phyloP scores from a whole-genome alignment of 352 stramenopile genomes.

The Globisporangium carolinianum region DNA sequence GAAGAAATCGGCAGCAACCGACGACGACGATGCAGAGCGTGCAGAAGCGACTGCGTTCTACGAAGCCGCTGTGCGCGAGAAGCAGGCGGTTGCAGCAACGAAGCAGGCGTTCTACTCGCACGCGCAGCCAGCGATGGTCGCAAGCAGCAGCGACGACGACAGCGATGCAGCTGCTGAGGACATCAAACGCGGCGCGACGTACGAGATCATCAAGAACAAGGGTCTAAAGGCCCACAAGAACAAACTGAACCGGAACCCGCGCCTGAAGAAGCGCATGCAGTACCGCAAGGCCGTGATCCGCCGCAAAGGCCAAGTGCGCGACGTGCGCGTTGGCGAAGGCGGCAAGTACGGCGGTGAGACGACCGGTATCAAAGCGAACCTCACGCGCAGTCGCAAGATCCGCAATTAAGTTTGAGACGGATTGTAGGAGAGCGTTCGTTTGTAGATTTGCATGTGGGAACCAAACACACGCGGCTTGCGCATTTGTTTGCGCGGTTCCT shows the following conservation, averaged over 20 bases:
- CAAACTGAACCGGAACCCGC: conserved; percentile 98
- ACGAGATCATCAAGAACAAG: conserved; percentile 98
- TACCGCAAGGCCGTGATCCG: conserved; percentile 97
- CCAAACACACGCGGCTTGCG: no score
- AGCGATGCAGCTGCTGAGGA: conserved; percentile 77
- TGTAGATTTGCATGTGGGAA: no score
- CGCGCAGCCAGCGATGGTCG: conserved; percentile 35
- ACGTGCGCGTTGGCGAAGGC: conserved; percentile 84
- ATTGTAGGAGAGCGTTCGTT: background rate
- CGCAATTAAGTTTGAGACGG: conserved; percentile 45
- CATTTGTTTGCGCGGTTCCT: no score
- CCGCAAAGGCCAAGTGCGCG: conserved; percentile 95
- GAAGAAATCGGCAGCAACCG: conserved; percentile 23
- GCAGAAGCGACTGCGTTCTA: conserved; percentile 73
- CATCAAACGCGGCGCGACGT: conserved; percentile 88
- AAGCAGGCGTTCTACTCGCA: conserved; percentile 82
- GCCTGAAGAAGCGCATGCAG: conserved; percentile 97
- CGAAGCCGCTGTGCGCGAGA: conserved; percentile 42
- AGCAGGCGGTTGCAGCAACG: conserved; percentile 41
- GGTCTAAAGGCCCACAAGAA: conserved; percentile 97
- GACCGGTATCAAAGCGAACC: conserved; percentile 88
- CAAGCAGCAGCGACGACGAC: conserved; percentile 43
- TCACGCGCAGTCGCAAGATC: conserved; percentile 87
- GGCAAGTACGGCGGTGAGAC: conserved; percentile 85
- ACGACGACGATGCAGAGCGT: conserved; percentile 34